Evolutionary conservation across 768 basidiomycete species (phyloP).

Genomic region (Auricularia heimuer): DNA sequence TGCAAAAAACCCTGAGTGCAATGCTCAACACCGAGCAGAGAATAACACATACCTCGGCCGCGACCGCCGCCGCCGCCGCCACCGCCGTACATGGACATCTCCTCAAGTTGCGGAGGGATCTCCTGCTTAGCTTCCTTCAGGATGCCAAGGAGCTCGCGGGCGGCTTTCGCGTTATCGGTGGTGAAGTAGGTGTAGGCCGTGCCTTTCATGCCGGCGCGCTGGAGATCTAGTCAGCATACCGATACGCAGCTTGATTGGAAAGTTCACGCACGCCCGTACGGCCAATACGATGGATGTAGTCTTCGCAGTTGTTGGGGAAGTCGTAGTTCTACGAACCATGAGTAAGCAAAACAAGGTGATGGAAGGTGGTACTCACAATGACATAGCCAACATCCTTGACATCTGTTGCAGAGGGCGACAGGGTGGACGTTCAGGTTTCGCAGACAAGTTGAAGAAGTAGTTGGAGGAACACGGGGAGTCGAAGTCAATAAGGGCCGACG

Average conservation of each 20-base stretch:
- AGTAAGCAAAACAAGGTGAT: slow-evolving; percentile 7
- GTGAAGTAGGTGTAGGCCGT: slow-evolving; percentile 95
- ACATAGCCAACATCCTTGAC: slow-evolving; percentile 99
- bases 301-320: slow-evolving; percentile 96
- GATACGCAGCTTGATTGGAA: neutral
- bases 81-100: slow-evolving; percentile 83
- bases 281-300: slow-evolving; percentile 98
- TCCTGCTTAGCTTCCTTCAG: slow-evolving; percentile 77
- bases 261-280: slow-evolving; percentile 70
- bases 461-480: slow-evolving; percentile 21
- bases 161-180: slow-evolving; percentile 89
- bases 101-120: slow-evolving; percentile 82
- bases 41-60: slow-evolving; percentile 14
- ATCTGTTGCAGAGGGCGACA: slow-evolving; percentile 41
- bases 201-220: slow-evolving; percentile 90
- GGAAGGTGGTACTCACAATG: slow-evolving; percentile 51
- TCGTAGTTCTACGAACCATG: slow-evolving; percentile 67
- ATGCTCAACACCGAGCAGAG: neutral
- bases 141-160: slow-evolving; percentile 83
- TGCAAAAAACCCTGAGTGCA: slow-evolving; percentile 4
- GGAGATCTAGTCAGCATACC: slow-evolving; percentile 13
- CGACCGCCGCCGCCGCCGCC: slow-evolving; percentile 67
- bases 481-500: slow-evolving; percentile 28
- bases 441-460: neutral
- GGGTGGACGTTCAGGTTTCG: neutral